Percentiles rank a stretch among this genome's conserved stretches.
Evolutionary conservation across 2,329 filamentous ascomycete genomes (phyloP).

Genomic region (Hypoxylon sp.): DNA sequence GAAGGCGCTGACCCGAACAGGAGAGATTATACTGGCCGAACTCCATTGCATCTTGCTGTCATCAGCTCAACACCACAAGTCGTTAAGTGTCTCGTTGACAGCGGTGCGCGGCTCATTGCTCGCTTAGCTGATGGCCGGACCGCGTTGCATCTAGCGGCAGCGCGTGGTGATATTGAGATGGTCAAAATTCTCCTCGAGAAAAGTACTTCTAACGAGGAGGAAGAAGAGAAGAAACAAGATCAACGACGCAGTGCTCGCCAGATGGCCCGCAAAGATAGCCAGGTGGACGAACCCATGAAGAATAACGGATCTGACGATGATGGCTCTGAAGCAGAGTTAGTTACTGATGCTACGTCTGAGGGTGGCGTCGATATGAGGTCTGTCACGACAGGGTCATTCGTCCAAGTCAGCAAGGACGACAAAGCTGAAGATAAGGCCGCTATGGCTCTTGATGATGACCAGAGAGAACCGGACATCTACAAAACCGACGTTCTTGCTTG

Average conservation of each 20-base stretch:
- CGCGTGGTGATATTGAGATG: conserved; percentile 72
- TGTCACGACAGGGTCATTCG: conserved; percentile 74
- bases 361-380: conserved; percentile 60
- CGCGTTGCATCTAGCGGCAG: conserved; percentile 81
- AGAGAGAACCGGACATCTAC: conserved; percentile 79
- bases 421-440: conserved; percentile 50
- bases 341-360: conserved; percentile 58
- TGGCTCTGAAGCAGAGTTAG: conserved; percentile 56
- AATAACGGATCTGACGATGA: conserved; percentile 46
- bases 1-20: conserved; percentile 75
- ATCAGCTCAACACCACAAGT: conserved; percentile 73
- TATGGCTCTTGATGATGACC: conserved; percentile 60
- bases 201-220: conserved; percentile 76
- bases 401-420: conserved; percentile 67
- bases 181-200: conserved; percentile 75
- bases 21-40: conserved; percentile 79
- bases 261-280: conserved; percentile 38
- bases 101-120: conserved; percentile 75
- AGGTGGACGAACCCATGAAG: conserved; percentile 26
- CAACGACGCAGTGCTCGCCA: conserved; percentile 52
- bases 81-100: conserved; percentile 74
- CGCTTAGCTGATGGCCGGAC: conserved; percentile 82
- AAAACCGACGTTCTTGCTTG: conserved; percentile 81
- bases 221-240: conserved; percentile 66
- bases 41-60: conserved; percentile 79